Evolutionary conservation across 2,329 filamentous ascomycete species (phyloP), one percentile per base, ranked within the genome.

Genomic region (Diaporthe sp.): DNA sequence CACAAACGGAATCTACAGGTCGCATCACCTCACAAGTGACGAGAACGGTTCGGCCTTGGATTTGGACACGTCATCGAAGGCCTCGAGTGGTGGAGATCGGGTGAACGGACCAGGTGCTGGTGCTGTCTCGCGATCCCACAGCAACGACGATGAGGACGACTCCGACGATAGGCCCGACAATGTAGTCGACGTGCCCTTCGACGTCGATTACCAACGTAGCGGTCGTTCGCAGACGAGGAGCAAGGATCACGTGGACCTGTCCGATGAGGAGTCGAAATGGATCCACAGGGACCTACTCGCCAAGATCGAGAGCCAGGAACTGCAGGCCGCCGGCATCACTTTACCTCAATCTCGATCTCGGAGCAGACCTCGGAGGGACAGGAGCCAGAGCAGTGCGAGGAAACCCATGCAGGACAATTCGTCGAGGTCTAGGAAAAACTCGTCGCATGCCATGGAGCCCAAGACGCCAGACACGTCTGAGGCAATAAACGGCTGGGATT

Each of bases 271-370:
- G 76, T 94, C 92, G 44, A 93, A 94, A 83, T 97, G 94, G 94
- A 96, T 97, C 80, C 94, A 97, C 81, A 88, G 94, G 74, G 94
- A 97, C 84, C 96, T 96, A 85, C 85, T 97, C 77, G 94, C 94
- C 73, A 91, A 91, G 81, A 97, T 96, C 79, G 94, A 97, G 84
- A 96, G 88, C 79, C 90, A 92, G 81, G 94, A 97, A 84, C 88
- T 97, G 77, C 93, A 95, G 82, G 94, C 94, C 76, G 94, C 94
- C 9, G 94, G 94, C 42, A 92, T 96, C 79, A 87, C 90, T 70
- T 81, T 93, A 76, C 87, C 92, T 77, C 85, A 87, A 80, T 81
- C 89, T 44, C 85, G 91, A 78, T 85, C 90, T 71, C 85, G 88
- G 71, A 89, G 90, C 84, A 86, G 87, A 78, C 84, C 84, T 70